Base-by-base conservation (phyloP, 306 rosid genomes). In the Prunus dulcis region DNA sequence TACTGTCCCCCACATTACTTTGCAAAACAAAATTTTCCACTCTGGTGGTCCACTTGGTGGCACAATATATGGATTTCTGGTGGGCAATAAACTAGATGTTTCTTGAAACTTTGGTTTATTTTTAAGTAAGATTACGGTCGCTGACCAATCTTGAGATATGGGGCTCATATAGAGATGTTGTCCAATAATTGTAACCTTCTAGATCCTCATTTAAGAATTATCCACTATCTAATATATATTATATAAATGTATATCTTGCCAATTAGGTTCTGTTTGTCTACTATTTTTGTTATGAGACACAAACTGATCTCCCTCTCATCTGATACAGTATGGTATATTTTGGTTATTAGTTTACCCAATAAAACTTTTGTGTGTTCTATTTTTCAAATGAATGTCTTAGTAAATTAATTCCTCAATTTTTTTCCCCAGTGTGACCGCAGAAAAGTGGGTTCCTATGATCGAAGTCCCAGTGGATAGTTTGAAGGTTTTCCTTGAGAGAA, bases 361-460 rank as follows among this genome's bases (percentile, higher is more conserved):
- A 51, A 0, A 56, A 34, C 8, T 56, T 56, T 56, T 20, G 32
- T 20, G 32, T 58, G 9, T 58, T 58, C 32, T 58, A 71, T 55
- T 23, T 58, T 22, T 12, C 38, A 62, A 61, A 25, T 62, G 66
- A 12, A 32, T 64, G 2, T 65, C 64, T 76, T 20, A 22, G 55
- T 34, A 69, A 49, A 69, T 73, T 47, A 74, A 71, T 72, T 67
- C 9, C 57, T 4, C 8, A 34, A 34, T 5, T 34, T 62, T 19
- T 80, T 70, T 66, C 78, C 83, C 46, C 89, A 94, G 98, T 83
- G 98, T 94, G 82, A 94, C 98, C 62, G 97, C 98, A 64, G 98
- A 94, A 70, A 94, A 88, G 93, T 94, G 98, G 98, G 96, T 94
- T 79, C 98, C 98, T 47, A 85, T 92, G 52, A 72, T 87, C 17